Conservation (phyloP, 257 asterid species). For the Petrea volubilis region DNA sequence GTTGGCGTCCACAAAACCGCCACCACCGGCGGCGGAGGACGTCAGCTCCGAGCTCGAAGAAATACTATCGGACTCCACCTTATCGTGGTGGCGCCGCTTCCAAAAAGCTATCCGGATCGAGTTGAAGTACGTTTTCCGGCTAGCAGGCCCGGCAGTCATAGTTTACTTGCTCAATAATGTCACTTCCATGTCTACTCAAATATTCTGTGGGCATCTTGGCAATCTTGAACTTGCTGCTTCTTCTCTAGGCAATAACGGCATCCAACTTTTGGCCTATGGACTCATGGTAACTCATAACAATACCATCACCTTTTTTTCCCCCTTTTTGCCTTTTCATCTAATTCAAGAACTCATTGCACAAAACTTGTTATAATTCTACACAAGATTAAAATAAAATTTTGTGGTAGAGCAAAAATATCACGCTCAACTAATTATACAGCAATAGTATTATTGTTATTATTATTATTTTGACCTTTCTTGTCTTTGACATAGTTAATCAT, state of each 20-base stretch:
- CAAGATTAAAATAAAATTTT: too few relatives aligned
- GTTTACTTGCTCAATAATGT: constrained; percentile 47
- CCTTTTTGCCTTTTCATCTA: neutral
- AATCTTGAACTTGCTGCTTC: constrained; percentile 65
- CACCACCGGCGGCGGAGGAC: constrained; percentile 18
- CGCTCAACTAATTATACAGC: too few relatives aligned
- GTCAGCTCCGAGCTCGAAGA: constrained; percentile 40
- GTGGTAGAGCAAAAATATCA: too few relatives aligned
- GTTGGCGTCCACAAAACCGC: neutral
- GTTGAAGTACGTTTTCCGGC: constrained; percentile 28
- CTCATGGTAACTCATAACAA: constrained; percentile 39
- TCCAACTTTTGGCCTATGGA: constrained; percentile 60
- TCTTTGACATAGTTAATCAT: too few relatives aligned
- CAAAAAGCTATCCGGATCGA: constrained; percentile 38
- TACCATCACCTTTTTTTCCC: neutral
- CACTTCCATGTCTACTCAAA: constrained; percentile 54
- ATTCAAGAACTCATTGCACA: too few relatives aligned
- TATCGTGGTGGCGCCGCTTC: constrained; percentile 33
- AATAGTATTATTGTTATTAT: too few relatives aligned
- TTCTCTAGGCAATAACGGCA: constrained; percentile 51
- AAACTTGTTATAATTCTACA: too few relatives aligned
- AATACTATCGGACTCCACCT: constrained; percentile 25
- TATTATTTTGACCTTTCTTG: too few relatives aligned
- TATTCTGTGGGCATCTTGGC: constrained; percentile 67
- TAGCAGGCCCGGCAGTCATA: constrained; percentile 56